Percentiles rank a stretch among this genome's conserved stretches.
phyloP scores from a whole-genome alignment of 2,329 filamentous ascomycete genomes.

The Didymella pomorum region DNA sequence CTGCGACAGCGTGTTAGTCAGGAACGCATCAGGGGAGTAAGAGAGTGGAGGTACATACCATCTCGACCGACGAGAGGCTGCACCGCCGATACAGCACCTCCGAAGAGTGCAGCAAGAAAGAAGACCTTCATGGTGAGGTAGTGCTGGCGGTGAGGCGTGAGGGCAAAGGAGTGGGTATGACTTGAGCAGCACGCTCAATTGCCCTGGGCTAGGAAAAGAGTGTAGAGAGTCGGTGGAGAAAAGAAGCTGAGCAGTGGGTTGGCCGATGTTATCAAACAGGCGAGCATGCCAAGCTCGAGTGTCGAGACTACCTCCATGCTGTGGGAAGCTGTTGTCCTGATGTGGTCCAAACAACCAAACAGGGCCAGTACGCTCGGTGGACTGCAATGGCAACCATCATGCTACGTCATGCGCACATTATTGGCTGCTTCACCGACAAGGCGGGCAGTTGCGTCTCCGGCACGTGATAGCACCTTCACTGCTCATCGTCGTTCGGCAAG shows the following conservation, averaged over 20 bases:
- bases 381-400: not conserved
- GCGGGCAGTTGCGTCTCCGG: not conserved
- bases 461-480: constrained; percentile 32
- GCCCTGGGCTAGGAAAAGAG: constrained; percentile 32
- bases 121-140: constrained; percentile 39
- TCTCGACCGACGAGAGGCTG: constrained; percentile 29
- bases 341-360: constrained; percentile 30
- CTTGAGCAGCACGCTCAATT: constrained; percentile 27
- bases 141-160: constrained; percentile 25
- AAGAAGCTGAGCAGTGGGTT: constrained; percentile 18
- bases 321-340: constrained; percentile 22
- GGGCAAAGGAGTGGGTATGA: constrained; percentile 31
- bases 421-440: not conserved
- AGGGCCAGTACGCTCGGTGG: not conserved
- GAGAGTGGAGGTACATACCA: constrained; percentile 28
- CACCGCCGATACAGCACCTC: constrained; percentile 32
- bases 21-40: not conserved
- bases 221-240: constrained; percentile 34
- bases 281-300: constrained; percentile 31
- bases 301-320: not conserved
- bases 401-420: constrained; percentile 9
- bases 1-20: constrained; percentile 26
- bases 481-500: not conserved
- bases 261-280: constrained; percentile 22
- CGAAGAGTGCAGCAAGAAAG: constrained; percentile 36